Percentiles rank a stretch among this genome's conserved stretches.
phyloP scores from a whole-genome alignment of 257 asterid genomes.

The Dorcoceras hygrometricum region DNA sequence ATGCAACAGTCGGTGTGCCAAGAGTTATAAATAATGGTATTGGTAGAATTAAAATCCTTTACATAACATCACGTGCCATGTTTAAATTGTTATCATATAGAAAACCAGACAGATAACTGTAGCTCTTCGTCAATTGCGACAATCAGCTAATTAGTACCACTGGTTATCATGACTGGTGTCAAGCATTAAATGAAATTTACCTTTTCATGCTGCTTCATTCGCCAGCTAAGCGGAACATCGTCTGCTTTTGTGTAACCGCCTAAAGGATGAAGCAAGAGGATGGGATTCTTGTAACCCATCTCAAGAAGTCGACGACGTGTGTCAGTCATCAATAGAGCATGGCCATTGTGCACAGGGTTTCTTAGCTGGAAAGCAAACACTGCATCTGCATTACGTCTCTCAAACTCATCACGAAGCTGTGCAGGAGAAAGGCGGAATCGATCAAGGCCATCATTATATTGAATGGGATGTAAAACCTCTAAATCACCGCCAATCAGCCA shows the following conservation, averaged over 20 bases:
- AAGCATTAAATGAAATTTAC: slow-evolving; percentile 29
- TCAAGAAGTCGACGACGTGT: slow-evolving; percentile 85
- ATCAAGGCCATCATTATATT: slow-evolving; percentile 71
- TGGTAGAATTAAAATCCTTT: background rate
- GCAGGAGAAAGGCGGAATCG: slow-evolving; percentile 83
- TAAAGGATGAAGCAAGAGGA: slow-evolving; percentile 79
- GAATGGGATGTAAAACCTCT: slow-evolving; percentile 70
- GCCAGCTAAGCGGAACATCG: slow-evolving; percentile 88
- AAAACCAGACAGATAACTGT: no score
- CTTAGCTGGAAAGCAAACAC: slow-evolving; percentile 96
- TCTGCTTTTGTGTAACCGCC: slow-evolving; percentile 96
- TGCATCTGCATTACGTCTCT: slow-evolving; percentile 75
- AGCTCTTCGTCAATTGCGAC: background rate
- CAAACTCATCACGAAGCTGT: slow-evolving; percentile 70
- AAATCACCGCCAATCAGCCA: slow-evolving; percentile 94
- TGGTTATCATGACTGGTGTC: background rate
- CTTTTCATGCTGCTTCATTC: slow-evolving; percentile 98
- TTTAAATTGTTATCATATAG: background rate
- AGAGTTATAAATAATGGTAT: no score
- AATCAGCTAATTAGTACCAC: background rate
- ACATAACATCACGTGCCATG: no score
- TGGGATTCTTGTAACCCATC: slow-evolving; percentile 87
- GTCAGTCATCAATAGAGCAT: slow-evolving; percentile 85
- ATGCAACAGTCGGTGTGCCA: background rate
- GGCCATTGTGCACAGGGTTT: slow-evolving; percentile 95